Percentiles rank a stretch among this genome's conserved stretches.
Evolutionary conservation across 176 grass and related monocot genomes (phyloP).

Genomic region (Triticum monococcum): DNA sequence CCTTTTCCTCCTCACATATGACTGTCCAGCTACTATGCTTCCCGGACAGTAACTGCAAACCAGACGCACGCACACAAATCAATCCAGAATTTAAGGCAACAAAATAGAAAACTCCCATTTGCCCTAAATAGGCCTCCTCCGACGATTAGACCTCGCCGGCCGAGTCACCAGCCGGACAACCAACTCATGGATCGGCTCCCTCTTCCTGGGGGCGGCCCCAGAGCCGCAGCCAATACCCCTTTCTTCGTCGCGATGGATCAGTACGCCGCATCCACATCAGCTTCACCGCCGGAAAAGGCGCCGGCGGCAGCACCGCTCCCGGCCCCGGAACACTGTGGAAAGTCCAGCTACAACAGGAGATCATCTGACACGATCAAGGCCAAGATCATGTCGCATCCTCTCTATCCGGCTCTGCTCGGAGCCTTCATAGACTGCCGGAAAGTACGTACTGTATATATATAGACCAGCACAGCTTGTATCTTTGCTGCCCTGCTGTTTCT

Average conservation of each 20-base stretch:
- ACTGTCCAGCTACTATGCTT: conserved; percentile 22
- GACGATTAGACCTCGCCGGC: background rate
- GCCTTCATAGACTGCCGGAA: conserved; percentile 79
- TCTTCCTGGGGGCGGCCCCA: conserved; percentile 33
- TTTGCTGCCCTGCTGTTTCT: background rate
- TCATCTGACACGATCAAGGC: conserved; percentile 54
- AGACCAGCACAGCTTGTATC: background rate
- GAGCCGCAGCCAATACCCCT: background rate
- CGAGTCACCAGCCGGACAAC: background rate
- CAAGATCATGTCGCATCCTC: conserved; percentile 74
- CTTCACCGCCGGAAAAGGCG: background rate
- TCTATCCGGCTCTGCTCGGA: conserved; percentile 64
- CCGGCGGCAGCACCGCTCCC: background rate
- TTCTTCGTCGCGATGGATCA: conserved; percentile 26
- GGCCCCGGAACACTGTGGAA: conserved; percentile 10
- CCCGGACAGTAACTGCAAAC: background rate
- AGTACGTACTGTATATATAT: background rate
- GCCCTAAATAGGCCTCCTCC: conserved; percentile 16
- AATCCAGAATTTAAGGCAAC: conserved; percentile 32
- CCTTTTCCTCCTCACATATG: conserved; percentile 18
- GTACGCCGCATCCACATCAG: background rate
- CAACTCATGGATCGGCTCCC: conserved; percentile 45
- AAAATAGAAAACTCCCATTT: background rate
- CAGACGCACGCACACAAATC: background rate
- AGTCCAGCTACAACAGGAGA: background rate